Percentiles rank a stretch among this genome's conserved stretches.
Evolutionary conservation across 2,329 filamentous ascomycete genomes (phyloP).

Genomic region (Fusarium sublunatum): DNA sequence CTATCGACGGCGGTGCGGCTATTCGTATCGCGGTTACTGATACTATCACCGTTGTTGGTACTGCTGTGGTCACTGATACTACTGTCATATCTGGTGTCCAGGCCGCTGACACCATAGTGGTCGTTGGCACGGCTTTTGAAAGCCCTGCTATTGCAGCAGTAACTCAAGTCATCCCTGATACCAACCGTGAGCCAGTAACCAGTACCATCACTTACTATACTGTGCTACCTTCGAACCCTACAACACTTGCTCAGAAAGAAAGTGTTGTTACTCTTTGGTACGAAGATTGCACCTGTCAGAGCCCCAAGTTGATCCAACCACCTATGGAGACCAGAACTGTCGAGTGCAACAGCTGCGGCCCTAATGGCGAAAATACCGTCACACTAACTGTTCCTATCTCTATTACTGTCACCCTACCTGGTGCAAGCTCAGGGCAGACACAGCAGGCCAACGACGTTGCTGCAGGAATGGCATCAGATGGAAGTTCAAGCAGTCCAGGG

Average conservation of each 20-base stretch:
- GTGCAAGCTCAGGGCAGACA: conserved; percentile 1
- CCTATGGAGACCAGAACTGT: conserved; percentile 42
- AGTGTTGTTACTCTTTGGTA: conserved; percentile 49
- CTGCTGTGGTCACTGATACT: not conserved
- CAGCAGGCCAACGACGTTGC: conserved; percentile 8
- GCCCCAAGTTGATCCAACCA: conserved; percentile 21
- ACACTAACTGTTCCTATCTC: conserved; percentile 42
- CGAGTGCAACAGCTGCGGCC: conserved; percentile 40
- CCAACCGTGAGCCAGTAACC: conserved; percentile 13
- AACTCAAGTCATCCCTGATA: conserved; percentile 5
- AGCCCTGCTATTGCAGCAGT: not conserved
- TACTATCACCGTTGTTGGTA: not conserved
- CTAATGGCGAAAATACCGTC: conserved; percentile 36
- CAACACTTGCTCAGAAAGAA: conserved; percentile 48
- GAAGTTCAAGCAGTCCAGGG: not conserved
- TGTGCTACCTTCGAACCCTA: conserved; percentile 49
- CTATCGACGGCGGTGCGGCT: not conserved
- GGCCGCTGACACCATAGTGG: not conserved
- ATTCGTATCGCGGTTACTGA: not conserved
- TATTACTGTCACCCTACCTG: conserved; percentile 4
- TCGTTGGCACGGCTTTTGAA: not conserved
- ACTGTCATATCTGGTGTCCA: not conserved
- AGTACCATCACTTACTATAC: conserved; percentile 43
- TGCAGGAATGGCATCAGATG: conserved; percentile 1
- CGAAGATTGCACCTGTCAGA: conserved; percentile 40